These are phyloP conservation scores for Sistotremastrum suecicum DNA, from an alignment of 768 basidiomycete genomes.

Conservation along the genomic window DNA sequence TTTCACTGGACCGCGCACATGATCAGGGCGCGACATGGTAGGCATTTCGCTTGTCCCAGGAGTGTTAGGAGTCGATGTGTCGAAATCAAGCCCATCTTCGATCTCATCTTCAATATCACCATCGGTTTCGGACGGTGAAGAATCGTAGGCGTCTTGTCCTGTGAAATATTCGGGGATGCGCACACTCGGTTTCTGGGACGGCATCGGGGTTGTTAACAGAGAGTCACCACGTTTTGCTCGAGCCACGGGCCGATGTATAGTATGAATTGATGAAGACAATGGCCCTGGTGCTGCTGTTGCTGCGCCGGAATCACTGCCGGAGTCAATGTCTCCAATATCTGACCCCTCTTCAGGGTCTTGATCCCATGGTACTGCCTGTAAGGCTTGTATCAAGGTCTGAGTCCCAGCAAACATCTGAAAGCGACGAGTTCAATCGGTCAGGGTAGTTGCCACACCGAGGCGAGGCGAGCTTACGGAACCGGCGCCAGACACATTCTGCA, in stretches of 20 bases:
- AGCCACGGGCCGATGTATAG: constrained; percentile 72
- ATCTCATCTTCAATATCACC: constrained; percentile 26
- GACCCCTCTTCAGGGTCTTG: constrained; percentile 58
- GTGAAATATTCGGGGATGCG: too few species aligned
- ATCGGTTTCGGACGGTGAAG: constrained; percentile 13
- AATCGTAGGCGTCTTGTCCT: too few species aligned
- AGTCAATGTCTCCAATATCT: constrained; percentile 31
- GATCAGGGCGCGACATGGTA: background rate
- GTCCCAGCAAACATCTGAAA: constrained; percentile 74
- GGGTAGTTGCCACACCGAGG: background rate
- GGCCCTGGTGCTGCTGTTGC: constrained; percentile 15
- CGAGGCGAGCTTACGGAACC: constrained; percentile 43
- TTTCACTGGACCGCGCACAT: too few species aligned
- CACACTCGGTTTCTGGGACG: too few species aligned
- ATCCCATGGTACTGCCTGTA: constrained; percentile 74
- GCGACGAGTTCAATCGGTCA: constrained; percentile 6
- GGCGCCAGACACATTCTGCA: constrained; percentile 46
- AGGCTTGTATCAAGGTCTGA: constrained; percentile 77
- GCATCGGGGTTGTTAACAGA: constrained; percentile 3
- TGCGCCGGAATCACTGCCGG: constrained; percentile 57
- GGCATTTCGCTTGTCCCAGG: background rate
- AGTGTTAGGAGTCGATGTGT: constrained; percentile 11
- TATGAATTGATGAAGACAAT: constrained; percentile 60
- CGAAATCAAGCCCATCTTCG: constrained; percentile 36
- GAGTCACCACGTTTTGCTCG: constrained; percentile 36